Evolutionary conservation across 768 basidiomycete genomes (phyloP), one percentile per base, ranked within the genome.

Genomic region (Chalciporus chontae): DNA sequence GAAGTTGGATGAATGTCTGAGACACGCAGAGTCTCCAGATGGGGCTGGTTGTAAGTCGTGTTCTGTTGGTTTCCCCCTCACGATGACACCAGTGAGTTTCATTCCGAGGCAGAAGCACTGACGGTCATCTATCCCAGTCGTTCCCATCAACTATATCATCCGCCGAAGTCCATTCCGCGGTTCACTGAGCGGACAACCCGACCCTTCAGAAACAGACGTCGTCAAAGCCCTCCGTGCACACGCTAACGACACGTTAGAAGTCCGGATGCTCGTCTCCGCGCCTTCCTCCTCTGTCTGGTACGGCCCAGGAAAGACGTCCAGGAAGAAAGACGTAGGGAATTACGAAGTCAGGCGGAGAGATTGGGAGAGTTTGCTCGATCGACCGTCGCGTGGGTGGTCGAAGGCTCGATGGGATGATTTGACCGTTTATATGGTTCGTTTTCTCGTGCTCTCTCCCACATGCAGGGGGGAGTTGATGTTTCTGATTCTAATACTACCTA

Each of bases 261-360:
- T 85, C 0, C 78, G 85, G 7, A 77, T 92, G 70, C 70, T 80
- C 0, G 72, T 87, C 19, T 70, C 75, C 0, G 64, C 63, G 5
- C 74, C 73, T 10, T 69, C 73, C 11, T 61, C 69, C 43, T 70
- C 72, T 19, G 61, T 56, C 4, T 75, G 77, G 68, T 67, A 69
- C 29, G 68, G 64, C 46, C 48, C 58, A 34, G 63, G 56, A 29
- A 66, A 60, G 48, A 61, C 57, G n/a, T 60, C 58, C 21, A 58
- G 50, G 27, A 61, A 55, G 40, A 66, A 69, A 14, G 71, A 70
- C 23, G 48, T 62, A 5, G 82, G 83, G 1, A 78, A 80, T 11
- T 91, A 85, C 54, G 83, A 90, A 70, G 68, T 89, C 10, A 76
- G 87, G 11, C 68, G 81, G 49, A 79, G 74, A 50, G 72, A 73